A percentile compares a stretch with the other conserved stretches of the same genome.
Evolutionary conservation across 2,329 filamentous ascomycete species (phyloP).

Genomic region (Diaporthe nobilis): DNA sequence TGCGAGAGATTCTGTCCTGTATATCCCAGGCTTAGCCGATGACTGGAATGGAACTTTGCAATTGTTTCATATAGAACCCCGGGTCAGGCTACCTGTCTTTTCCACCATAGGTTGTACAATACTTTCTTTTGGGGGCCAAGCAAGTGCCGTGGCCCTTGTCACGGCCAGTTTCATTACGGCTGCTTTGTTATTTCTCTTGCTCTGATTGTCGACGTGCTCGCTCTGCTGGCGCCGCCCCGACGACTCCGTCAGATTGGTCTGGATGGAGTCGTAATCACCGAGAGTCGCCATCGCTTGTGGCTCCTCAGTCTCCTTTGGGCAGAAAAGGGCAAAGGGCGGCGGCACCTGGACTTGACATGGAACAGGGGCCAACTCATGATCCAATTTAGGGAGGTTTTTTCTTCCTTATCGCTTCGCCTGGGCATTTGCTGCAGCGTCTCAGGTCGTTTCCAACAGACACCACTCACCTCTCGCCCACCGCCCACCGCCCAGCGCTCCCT

Average conservation of each 20-base stretch:
- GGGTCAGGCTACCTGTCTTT: conserved; percentile 17
- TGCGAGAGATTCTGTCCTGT: not conserved
- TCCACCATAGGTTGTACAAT: not conserved
- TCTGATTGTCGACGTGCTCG: conserved; percentile 10
- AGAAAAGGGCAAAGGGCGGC: conserved; percentile 30
- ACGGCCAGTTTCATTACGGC: not conserved
- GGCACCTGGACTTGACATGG: conserved; percentile 13
- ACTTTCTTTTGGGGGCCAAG: not conserved
- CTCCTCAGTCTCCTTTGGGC: conserved; percentile 14
- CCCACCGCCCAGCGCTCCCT: conserved; percentile 3
- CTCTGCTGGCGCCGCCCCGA: conserved; percentile 19
- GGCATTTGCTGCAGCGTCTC: conserved; percentile 25
- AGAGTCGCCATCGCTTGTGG: conserved; percentile 33
- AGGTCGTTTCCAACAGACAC: conserved; percentile 32
- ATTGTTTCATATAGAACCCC: conserved; percentile 36
- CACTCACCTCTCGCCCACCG: not conserved
- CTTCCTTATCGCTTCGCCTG: conserved; percentile 24
- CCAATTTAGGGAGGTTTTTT: conserved; percentile 24
- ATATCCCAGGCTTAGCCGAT: conserved; percentile 24
- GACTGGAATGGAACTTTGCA: conserved; percentile 29
- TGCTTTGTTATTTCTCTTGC: conserved; percentile 1
- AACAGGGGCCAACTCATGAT: conserved; percentile 22
- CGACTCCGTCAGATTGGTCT: conserved; percentile 32
- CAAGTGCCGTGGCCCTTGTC: conserved; percentile 26
- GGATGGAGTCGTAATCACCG: conserved; percentile 41